Conservation (phyloP, 2,329 filamentous ascomycete species). For the Trichoderma sp. region DNA sequence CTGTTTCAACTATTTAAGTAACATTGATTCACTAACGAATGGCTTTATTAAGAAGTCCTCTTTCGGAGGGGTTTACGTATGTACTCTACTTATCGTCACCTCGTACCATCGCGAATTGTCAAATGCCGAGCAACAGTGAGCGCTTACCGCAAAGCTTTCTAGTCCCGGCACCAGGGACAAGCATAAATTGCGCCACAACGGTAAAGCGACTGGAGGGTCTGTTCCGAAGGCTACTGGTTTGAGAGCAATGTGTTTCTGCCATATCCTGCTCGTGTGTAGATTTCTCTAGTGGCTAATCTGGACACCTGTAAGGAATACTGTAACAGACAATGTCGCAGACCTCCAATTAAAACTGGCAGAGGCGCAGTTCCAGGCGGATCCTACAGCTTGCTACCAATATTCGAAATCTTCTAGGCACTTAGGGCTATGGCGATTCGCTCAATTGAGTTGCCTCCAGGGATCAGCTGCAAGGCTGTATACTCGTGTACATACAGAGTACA, state of each 20-base stretch:
- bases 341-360: neutral
- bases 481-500: neutral
- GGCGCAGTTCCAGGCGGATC: neutral
- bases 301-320: neutral
- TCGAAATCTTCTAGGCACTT: too few relatives aligned
- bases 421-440: neutral
- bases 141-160: neutral
- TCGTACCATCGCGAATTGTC: neutral
- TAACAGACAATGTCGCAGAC: neutral
- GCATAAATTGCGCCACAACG: neutral
- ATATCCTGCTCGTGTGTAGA: neutral
- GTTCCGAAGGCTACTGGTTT: neutral
- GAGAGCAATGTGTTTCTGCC: neutral
- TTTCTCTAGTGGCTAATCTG: neutral
- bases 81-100: neutral
- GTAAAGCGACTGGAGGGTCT: neutral
- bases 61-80: neutral
- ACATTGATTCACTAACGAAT: neutral
- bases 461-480: neutral
- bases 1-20: neutral
- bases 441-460: neutral
- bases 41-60: neutral
- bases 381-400: neutral
- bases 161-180: neutral
- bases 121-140: neutral